Percentiles rank a stretch among this genome's conserved stretches.
phyloP scores from a whole-genome alignment of 306 rosid genomes.

The Abrus precatorius region DNA sequence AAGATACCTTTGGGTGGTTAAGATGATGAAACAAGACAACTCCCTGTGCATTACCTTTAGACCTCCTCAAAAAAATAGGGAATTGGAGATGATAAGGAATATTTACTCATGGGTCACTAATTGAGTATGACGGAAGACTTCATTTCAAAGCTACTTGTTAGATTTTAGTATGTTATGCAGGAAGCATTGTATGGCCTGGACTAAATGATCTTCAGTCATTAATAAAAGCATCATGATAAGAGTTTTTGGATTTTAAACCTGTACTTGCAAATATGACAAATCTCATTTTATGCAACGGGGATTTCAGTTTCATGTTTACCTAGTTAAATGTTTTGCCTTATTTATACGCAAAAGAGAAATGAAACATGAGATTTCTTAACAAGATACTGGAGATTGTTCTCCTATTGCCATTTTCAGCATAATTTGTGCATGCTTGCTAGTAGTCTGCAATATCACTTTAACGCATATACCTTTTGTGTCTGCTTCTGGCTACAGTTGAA shows the following conservation, averaged over 20 bases:
- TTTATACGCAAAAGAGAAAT: conserved; percentile 24
- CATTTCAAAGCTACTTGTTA: neutral
- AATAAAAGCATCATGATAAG: conserved; percentile 10
- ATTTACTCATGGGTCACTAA: neutral
- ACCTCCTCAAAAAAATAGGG: neutral
- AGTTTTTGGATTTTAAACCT: neutral
- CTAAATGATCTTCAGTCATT: neutral
- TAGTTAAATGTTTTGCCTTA: neutral
- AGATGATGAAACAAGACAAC: conserved; percentile 14
- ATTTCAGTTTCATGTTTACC: neutral
- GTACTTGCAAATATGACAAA: conserved; percentile 22
- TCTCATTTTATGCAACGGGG: conserved; percentile 16
- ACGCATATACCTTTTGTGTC: conserved; percentile 29
- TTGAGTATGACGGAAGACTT: conserved; percentile 10
- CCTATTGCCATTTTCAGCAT: conserved; percentile 7
- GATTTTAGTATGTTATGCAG: neutral
- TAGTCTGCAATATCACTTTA: neutral
- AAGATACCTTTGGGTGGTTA: conserved; percentile 8
- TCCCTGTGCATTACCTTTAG: neutral
- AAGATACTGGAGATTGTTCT: conserved; percentile 7
- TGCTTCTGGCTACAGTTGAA: conserved; percentile 68
- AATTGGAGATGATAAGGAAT: neutral
- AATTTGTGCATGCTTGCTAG: neutral
- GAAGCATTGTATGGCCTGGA: conserved; percentile 8
- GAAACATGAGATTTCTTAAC: conserved; percentile 12